Percentiles rank a stretch among this genome's conserved stretches.
Evolutionary conservation across 176 grass and related monocot genomes (phyloP).

Genomic region (Carex cristatella): DNA sequence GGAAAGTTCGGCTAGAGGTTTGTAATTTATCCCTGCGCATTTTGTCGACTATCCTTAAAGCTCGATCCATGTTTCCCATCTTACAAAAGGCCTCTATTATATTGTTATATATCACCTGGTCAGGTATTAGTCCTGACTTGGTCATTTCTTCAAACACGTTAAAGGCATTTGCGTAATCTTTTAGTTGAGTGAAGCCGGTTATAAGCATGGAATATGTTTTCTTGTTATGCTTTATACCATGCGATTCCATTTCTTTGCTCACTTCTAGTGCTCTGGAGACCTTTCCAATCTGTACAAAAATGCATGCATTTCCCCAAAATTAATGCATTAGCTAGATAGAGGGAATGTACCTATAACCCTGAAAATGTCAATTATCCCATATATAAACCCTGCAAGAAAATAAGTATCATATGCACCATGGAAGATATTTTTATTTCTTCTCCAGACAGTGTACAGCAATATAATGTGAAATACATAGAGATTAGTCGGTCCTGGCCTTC

Average conservation of each 20-base stretch:
- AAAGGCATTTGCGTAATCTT: constrained; percentile 94
- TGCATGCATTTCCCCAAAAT: not conserved
- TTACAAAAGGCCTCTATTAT: constrained; percentile 96
- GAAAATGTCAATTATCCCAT: not conserved
- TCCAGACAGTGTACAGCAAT: not conserved
- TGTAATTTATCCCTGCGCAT: constrained; percentile 76
- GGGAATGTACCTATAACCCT: not conserved
- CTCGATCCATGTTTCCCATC: constrained; percentile 89
- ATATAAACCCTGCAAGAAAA: not conserved
- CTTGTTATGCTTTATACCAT: constrained; percentile 79
- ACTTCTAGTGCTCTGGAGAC: constrained; percentile 69
- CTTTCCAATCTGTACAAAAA: constrained; percentile 63
- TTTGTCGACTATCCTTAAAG: constrained; percentile 75
- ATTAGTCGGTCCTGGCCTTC: not conserved
- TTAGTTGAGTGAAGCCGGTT: constrained; percentile 87
- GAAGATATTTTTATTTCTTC: not conserved
- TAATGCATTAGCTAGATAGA: not conserved
- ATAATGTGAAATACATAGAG: not conserved
- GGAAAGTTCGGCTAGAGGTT: constrained; percentile 82
- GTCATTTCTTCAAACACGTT: constrained; percentile 89
- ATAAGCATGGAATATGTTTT: constrained; percentile 99
- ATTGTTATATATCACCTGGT: constrained; percentile 86
- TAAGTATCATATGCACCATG: not conserved
- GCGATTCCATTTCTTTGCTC: constrained; percentile 72
- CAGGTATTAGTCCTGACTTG: constrained; percentile 67